Percentiles rank a stretch among this genome's conserved stretches.
These are phyloP conservation scores for Xylariaceae sp. DNA, from an alignment of 2,329 filamentous ascomycete species.

Conservation along the genomic window DNA sequence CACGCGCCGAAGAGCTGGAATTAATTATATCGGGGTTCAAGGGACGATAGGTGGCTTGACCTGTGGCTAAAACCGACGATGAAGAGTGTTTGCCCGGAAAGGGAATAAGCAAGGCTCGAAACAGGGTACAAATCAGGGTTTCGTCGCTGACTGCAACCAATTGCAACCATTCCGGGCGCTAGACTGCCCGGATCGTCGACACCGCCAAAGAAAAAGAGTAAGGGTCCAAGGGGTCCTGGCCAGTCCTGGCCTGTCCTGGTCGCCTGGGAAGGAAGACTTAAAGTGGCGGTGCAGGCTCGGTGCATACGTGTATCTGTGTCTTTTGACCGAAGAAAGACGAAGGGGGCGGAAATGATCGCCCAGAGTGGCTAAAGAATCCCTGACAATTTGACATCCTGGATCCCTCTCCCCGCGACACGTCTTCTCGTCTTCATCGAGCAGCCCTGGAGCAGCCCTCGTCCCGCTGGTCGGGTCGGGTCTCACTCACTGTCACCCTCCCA, in stretches of 20 bases:
- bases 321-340: too few relatives aligned
- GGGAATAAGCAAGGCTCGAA: conserved; percentile 14
- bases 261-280: background rate
- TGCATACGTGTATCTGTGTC: conserved; percentile 14
- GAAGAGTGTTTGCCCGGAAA: conserved; percentile 7
- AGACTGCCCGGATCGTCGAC: conserved; percentile 3
- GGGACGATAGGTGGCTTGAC: conserved; percentile 27
- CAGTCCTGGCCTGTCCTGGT: too few relatives aligned
- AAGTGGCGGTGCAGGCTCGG: conserved; percentile 25
- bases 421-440: too few relatives aligned
- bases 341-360: conserved; percentile 20
- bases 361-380: conserved; percentile 4
- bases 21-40: conserved; percentile 24
- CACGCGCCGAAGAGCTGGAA: conserved; percentile 6
- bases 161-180: background rate
- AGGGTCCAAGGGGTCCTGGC: conserved; percentile 5
- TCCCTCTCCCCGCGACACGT: too few relatives aligned
- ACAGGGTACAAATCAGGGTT: conserved; percentile 20
- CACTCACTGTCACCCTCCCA: too few relatives aligned
- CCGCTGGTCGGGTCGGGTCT: too few relatives aligned
- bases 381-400: background rate
- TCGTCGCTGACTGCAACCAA: conserved; percentile 2
- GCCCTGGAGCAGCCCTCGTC: too few relatives aligned
- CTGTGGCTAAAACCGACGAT: conserved; percentile 26
- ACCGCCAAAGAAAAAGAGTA: conserved; percentile 1